Evolutionary conservation across 2,329 filamentous ascomycete species (phyloP).

Genomic region (Ceratocystis cacaofunesta): DNA sequence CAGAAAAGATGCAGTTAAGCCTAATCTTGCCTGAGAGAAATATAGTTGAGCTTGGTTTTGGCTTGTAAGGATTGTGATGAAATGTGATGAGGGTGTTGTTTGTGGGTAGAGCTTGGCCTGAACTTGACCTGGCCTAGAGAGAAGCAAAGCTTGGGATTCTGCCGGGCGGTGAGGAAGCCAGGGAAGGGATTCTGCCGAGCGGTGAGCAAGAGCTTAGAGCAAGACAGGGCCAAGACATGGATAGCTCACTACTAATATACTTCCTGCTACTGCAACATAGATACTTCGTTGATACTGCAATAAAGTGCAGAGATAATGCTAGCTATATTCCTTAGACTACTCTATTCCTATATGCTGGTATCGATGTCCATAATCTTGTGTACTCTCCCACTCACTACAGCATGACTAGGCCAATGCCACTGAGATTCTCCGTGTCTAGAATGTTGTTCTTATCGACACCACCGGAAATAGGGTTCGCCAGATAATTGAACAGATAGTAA

Average conservation of each 20-base stretch:
- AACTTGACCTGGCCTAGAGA: background rate
- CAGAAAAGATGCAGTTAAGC: no score
- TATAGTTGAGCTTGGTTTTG: no score
- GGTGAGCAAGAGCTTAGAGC: background rate
- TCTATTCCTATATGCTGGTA: no score
- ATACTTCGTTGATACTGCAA: no score
- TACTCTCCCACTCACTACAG: conserved; percentile 25
- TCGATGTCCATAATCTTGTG: no score
- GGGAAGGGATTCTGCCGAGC: background rate
- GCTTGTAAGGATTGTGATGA: background rate
- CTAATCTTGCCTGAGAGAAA: no score
- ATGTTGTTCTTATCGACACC: conserved; percentile 69
- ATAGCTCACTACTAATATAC: background rate
- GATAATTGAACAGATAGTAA: conserved; percentile 97
- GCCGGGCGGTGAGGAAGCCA: conserved; percentile 16
- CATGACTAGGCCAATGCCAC: conserved; percentile 84
- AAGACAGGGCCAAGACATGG: background rate
- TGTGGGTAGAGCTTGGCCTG: background rate
- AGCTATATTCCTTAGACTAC: no score
- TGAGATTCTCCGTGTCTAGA: conserved; percentile 61
- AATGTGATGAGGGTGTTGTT: background rate
- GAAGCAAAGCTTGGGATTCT: conserved; percentile 13
- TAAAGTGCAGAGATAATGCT: no score
- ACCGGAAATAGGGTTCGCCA: conserved; percentile 67
- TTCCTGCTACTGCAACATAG: no score